Conservation (phyloP, 2,329 filamentous ascomycete genomes). For the Dissoconium aciculare region DNA sequence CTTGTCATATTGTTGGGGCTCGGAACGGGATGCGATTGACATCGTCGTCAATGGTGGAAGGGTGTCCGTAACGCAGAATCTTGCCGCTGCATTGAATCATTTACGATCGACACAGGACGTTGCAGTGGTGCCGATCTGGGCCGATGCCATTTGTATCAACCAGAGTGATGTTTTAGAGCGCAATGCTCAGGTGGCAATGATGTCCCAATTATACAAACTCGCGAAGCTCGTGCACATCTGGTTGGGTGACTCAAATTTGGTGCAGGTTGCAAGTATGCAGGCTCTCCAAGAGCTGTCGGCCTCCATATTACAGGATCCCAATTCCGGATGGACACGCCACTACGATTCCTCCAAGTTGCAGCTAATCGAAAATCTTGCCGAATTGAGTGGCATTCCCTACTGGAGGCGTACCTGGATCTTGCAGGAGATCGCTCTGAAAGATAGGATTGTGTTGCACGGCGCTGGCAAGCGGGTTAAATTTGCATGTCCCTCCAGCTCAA, state of each 20-base stretch:
- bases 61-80: not conserved
- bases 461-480: not conserved
- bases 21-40: not conserved
- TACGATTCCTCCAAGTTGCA: not conserved
- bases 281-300: not conserved
- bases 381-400: not conserved
- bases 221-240: not conserved
- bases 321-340: not conserved
- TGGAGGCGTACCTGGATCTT: not conserved
- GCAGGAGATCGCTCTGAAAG: not conserved
- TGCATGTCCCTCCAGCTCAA: not conserved
- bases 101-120: not conserved
- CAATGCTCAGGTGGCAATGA: conserved; percentile 1
- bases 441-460: not conserved
- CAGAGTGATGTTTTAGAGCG: not conserved
- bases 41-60: conserved; percentile 1
- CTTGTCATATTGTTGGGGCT: conserved; percentile 1
- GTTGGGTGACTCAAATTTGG: not conserved
- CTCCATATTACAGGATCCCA: not conserved
- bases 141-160: conserved; percentile 1
- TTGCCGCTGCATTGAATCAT: not conserved
- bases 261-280: not conserved
- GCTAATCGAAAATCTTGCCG: not conserved
- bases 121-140: not conserved
- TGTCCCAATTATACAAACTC: not conserved